Conservation (phyloP, 257 asterid genomes). For the Oldenlandia corymbosa region DNA sequence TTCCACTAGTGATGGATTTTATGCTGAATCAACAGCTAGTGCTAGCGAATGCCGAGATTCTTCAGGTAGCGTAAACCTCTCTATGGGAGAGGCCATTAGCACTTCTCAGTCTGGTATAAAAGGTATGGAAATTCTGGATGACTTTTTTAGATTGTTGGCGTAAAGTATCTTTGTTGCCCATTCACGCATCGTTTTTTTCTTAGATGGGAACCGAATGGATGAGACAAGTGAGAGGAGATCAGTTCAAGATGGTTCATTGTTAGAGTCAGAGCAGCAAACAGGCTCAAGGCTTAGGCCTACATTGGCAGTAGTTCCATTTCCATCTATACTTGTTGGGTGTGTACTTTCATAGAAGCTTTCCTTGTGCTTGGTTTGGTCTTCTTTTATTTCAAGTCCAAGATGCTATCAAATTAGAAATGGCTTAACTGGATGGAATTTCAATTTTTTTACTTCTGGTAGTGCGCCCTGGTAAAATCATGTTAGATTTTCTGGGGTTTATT, state of each 20-base stretch:
- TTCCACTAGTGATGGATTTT: constrained; percentile 61
- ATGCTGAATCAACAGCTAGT: constrained; percentile 90
- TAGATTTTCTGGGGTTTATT: no score
- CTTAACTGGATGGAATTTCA: neutral
- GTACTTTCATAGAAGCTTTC: constrained; percentile 17
- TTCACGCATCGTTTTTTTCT: constrained; percentile 27
- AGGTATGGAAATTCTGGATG: constrained; percentile 37
- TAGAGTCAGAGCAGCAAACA: constrained; percentile 70
- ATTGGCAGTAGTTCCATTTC: constrained; percentile 84
- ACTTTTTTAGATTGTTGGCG: constrained; percentile 14
- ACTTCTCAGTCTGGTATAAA: constrained; percentile 62
- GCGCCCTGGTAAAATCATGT: neutral
- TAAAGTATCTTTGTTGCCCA: constrained; percentile 12
- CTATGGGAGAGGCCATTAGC: constrained; percentile 88
- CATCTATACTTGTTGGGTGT: constrained; percentile 97
- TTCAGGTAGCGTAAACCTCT: constrained; percentile 62
- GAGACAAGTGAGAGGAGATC: constrained; percentile 51
- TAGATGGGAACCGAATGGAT: constrained; percentile 68
- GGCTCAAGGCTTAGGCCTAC: constrained; percentile 71
- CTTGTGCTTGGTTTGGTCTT: neutral
- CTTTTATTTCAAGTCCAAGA: neutral
- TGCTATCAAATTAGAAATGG: neutral
- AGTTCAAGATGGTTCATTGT: constrained; percentile 39
- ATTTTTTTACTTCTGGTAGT: neutral
- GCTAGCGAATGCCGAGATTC: constrained; percentile 93